Percentiles rank a stretch among this genome's conserved stretches.
Evolutionary conservation across 1,284 basidiomycete species (phyloP).

Genomic region (Leccinum griseonigrum): DNA sequence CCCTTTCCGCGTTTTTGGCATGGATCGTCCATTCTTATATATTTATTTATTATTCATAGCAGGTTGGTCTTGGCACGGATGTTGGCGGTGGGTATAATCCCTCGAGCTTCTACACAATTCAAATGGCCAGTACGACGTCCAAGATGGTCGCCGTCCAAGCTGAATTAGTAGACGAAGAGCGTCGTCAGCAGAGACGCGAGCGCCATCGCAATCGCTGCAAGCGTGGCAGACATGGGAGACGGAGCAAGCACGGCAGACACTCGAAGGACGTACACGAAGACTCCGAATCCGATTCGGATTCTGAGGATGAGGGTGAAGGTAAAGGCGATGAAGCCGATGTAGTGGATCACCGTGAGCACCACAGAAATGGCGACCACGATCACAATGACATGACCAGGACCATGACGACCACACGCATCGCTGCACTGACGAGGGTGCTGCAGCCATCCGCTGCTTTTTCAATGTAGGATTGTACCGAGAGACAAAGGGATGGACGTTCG

Average conservation of each 20-base stretch:
- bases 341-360: not conserved
- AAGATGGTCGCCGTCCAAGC: conserved; percentile 62
- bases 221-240: conserved; percentile 2
- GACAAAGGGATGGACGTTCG: too few species aligned
- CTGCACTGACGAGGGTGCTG: not conserved
- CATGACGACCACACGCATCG: not conserved
- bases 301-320: conserved; percentile 1
- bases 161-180: conserved; percentile 14
- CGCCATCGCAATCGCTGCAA: too few species aligned
- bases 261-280: not conserved
- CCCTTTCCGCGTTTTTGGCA: not conserved
- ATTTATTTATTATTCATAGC: not conserved
- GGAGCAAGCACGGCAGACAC: not conserved
- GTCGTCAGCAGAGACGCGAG: not conserved
- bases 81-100: conserved; percentile 83
- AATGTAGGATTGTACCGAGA: too few species aligned
- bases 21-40: not conserved
- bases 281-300: conserved; percentile 1
- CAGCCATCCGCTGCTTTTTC: too few species aligned
- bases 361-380: not conserved
- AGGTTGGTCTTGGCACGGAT: conserved; percentile 86
- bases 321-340: not conserved
- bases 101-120: conserved; percentile 79
- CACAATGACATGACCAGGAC: not conserved
- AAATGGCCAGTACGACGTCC: conserved; percentile 78